Base-by-base conservation (phyloP, 345 rosid genomes). In the Citrus trifoliata region DNA sequence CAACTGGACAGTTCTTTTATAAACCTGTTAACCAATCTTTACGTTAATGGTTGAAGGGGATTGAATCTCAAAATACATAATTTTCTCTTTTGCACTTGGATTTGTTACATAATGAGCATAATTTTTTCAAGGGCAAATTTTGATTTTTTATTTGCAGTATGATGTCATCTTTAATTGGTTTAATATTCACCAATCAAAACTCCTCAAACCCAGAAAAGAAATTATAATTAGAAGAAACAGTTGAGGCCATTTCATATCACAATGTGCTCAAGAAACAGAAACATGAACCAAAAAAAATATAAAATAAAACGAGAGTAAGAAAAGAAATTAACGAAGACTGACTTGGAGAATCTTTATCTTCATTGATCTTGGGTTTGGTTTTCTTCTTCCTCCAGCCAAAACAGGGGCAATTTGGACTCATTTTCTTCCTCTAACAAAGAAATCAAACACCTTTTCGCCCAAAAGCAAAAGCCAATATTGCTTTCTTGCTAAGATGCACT, bases 371-470 rank as follows among this genome's bases (percentile, higher is more conserved):
- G 53, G 55, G 76, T 79, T 79, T 80, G 80, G 51, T 71, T 27
- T 80, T 76, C 10, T 51, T 25, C 65, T 25, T 79, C 76, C 76
- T 78, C 33, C 53, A 63, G 28, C 91, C 87, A 70, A 90, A 89
- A 85, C 98, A 92, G 9, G 83, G 81, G 78, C 96, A 89, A 42
- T 16, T 51, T 2, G 24, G 5, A 68, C 80, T 83, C 90, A 89
- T 91, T 13, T 67, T 40, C 30, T 68, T 51, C 8, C 67, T 30
- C 51, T 77, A 40, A 28, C 22, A 37, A 70, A 6, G 7, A 12
- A 60, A 71, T 16, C 61, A 28, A 64, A 51, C 6, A 10, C 77
- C 33, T 27, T 27, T 74, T 40, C 16, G 32, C 21, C 63, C 30
- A 60, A 33, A 21, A 72, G n/a, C n/a, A 25, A 55, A 72, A 55